A percentile compares a stretch with the other conserved stretches of the same genome.
phyloP scores from a whole-genome alignment of 495 filamentous ascomycete species.

The Neurospora sp. region DNA sequence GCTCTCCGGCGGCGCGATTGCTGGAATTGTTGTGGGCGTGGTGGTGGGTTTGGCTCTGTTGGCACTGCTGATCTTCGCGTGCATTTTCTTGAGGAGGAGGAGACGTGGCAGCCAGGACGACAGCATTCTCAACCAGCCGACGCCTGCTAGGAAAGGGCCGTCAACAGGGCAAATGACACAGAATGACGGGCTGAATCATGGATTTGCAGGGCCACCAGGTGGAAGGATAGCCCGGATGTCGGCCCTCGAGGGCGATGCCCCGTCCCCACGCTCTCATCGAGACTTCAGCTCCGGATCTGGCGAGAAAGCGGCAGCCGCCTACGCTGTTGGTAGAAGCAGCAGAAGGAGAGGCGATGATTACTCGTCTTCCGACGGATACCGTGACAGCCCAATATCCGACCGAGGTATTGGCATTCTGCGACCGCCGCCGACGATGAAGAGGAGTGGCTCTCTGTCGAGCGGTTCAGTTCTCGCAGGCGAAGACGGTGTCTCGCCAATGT shows the following conservation, averaged over 20 bases:
- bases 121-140: constrained; percentile 76
- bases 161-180: constrained; percentile 24
- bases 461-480: constrained; percentile 62
- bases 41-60: constrained; percentile 62
- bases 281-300: constrained; percentile 14
- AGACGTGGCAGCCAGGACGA: constrained; percentile 50
- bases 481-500: constrained; percentile 70
- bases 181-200: constrained; percentile 34
- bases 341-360: constrained; percentile 53
- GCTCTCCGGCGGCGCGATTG: constrained; percentile 75
- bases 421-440: constrained; percentile 50
- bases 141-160: constrained; percentile 55
- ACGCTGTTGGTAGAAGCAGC: constrained; percentile 27
- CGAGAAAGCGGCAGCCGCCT: constrained; percentile 28
- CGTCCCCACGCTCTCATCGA: constrained; percentile 37
- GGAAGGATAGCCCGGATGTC: constrained; percentile 94
- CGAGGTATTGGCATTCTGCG: constrained; percentile 44
- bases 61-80: constrained; percentile 48
- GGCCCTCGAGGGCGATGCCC: constrained; percentile 66
- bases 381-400: constrained; percentile 69
- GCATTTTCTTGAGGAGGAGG: constrained; percentile 48
- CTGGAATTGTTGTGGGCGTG: constrained; percentile 80
- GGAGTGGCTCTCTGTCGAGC: constrained; percentile 85
- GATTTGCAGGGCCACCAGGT: constrained; percentile 68
- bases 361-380: constrained; percentile 72